Evolutionary conservation across 1,284 basidiomycete species (phyloP).

Genomic region (Coriolopsis trogii): DNA sequence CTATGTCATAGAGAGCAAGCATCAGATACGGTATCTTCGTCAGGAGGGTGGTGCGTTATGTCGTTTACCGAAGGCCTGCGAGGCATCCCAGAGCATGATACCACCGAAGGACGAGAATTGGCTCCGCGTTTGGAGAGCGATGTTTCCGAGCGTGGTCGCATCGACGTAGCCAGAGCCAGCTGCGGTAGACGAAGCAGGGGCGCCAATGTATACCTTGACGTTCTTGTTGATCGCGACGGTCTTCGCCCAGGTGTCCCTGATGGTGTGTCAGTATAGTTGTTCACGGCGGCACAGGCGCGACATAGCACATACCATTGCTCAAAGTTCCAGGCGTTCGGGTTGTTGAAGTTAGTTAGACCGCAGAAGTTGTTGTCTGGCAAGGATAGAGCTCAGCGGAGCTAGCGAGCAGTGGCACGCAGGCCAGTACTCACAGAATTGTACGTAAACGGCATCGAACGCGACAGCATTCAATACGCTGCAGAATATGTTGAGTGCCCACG

Average conservation of each 20-base stretch:
- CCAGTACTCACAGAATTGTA: conserved; percentile 54
- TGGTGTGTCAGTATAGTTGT: too few relatives aligned
- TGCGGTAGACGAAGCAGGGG: conserved; percentile 51
- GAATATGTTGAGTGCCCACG: neutral
- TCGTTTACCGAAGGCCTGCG: conserved; percentile 56
- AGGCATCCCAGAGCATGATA: conserved; percentile 70
- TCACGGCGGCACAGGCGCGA: too few relatives aligned
- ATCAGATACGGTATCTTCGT: too few relatives aligned
- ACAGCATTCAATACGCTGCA: conserved; percentile 51
- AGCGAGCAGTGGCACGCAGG: too few relatives aligned
- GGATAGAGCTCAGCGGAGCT: neutral
- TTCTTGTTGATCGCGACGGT: conserved; percentile 56
- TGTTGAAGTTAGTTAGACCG: conserved; percentile 44
- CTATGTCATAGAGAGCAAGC: conserved; percentile 36
- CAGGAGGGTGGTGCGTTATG: too few relatives aligned
- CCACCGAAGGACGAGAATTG: conserved; percentile 69
- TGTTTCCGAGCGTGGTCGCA: conserved; percentile 45
- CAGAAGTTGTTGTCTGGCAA: conserved; percentile 61
- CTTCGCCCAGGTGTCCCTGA: conserved; percentile 67
- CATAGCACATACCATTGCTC: conserved; percentile 50
- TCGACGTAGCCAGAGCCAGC: conserved; percentile 57
- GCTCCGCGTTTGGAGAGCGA: conserved; percentile 46
- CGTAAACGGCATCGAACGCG: conserved; percentile 64
- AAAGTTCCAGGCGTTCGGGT: conserved; percentile 54
- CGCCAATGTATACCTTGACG: conserved; percentile 67